phyloP scores from a whole-genome alignment of 495 filamentous ascomycete genomes.

The Annulohypoxylon moriforme region DNA sequence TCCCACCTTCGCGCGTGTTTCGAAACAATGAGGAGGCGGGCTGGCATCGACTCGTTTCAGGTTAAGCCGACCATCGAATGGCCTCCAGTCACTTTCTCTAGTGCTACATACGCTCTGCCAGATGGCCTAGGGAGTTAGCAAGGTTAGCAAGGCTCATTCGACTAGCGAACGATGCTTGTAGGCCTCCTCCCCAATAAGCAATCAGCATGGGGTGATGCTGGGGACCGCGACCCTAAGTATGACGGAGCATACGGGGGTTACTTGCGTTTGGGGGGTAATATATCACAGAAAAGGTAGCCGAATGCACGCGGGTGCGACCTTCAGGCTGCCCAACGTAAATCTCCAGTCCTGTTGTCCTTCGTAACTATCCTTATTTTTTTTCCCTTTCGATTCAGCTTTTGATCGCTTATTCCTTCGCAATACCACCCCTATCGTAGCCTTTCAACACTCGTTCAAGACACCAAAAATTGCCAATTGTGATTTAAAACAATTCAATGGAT shows the following conservation, averaged over 20 bases:
- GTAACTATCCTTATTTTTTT: conserved; percentile 3
- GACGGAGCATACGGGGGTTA: conserved; percentile 29
- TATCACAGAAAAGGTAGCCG: conserved; percentile 43
- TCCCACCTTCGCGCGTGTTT: conserved; percentile 51
- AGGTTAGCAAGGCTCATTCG: conserved; percentile 37
- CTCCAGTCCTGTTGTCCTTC: conserved; percentile 27
- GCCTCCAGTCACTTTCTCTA: conserved; percentile 35
- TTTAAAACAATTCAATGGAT: conserved; percentile 42
- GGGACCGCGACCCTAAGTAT: conserved; percentile 29
- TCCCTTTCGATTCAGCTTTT: conserved; percentile 17
- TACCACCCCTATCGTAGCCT: conserved; percentile 21
- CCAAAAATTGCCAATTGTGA: conserved; percentile 23
- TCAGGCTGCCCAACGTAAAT: conserved; percentile 38
- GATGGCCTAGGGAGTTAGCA: conserved; percentile 22
- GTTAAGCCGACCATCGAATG: conserved; percentile 47
- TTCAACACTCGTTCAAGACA: conserved; percentile 11
- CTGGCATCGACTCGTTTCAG: conserved; percentile 52
- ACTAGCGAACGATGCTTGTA: conserved; percentile 26
- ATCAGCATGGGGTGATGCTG: conserved; percentile 35
- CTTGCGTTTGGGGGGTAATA: conserved; percentile 38
- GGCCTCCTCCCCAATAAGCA: conserved; percentile 31
- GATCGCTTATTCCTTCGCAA: conserved; percentile 21
- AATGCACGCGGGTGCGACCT: conserved; percentile 39
- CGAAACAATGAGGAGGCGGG: conserved; percentile 49
- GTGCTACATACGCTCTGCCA: conserved; percentile 31